phyloP scores from a whole-genome alignment of 331 rosid genomes.

The Stylosanthes scabra region DNA sequence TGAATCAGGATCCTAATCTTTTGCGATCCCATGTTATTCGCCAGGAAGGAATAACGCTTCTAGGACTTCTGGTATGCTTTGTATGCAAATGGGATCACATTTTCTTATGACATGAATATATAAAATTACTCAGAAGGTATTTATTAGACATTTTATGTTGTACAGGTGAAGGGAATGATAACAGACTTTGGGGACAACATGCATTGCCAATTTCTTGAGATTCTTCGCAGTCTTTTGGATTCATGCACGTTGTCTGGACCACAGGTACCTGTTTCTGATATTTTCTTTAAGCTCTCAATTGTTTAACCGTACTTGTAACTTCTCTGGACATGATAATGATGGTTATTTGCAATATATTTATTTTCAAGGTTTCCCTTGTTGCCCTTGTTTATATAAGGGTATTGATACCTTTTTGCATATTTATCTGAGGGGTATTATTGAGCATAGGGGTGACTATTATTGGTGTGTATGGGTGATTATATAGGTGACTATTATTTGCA shows the following conservation, averaged over 20 bases:
- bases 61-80: slow-evolving; percentile 81
- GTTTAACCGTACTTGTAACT: background rate
- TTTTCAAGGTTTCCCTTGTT: background rate
- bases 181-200: slow-evolving; percentile 93
- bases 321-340: background rate
- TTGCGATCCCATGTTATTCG: slow-evolving; percentile 89
- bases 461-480: too few species aligned
- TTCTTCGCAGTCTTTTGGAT: slow-evolving; percentile 90
- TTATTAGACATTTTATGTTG: slow-evolving; percentile 35
- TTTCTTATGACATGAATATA: slow-evolving; percentile 19
- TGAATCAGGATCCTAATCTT: slow-evolving; percentile 97
- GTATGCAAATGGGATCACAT: slow-evolving; percentile 10
- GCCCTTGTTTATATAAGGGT: too few species aligned
- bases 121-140: background rate
- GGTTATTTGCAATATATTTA: slow-evolving; percentile 10
- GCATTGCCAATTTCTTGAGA: slow-evolving; percentile 99
- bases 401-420: too few species aligned
- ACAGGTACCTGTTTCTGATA: slow-evolving; percentile 56
- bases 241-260: slow-evolving; percentile 83
- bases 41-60: slow-evolving; percentile 83
- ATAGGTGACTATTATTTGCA: too few species aligned
- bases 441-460: too few species aligned
- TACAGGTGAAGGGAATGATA: slow-evolving; percentile 88
- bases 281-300: slow-evolving; percentile 16
- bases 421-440: too few species aligned